Percentiles rank a stretch among this genome's conserved stretches.
Evolutionary conservation across 2,329 filamentous ascomycete species (phyloP).

Genomic region (Lasiodiplodia gonubiensis): DNA sequence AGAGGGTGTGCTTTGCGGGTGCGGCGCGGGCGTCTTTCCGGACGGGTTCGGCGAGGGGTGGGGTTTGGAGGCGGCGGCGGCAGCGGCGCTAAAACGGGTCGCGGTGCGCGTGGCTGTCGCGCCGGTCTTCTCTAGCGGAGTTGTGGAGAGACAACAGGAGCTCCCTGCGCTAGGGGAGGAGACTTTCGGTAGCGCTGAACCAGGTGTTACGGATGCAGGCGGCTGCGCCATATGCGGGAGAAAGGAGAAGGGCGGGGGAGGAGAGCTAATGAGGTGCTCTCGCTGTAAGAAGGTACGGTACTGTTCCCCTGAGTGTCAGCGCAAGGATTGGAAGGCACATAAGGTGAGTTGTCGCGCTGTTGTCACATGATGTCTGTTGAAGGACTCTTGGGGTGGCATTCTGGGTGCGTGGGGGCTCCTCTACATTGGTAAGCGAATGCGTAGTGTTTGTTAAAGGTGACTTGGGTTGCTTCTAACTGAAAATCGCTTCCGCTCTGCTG

Average conservation of each 20-base stretch:
- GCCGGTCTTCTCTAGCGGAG: conserved; percentile 40
- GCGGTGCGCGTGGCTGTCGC: conserved; percentile 41
- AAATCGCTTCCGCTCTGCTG: too few relatives aligned
- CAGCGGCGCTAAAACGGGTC: conserved; percentile 35
- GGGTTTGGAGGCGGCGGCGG: conserved; percentile 30
- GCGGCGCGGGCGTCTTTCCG: conserved; percentile 40
- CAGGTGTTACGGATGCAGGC: conserved; percentile 24
- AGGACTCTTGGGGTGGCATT: neutral
- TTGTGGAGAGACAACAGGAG: conserved; percentile 34
- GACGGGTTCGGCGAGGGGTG: conserved; percentile 30
- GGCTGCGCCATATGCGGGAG: conserved; percentile 32
- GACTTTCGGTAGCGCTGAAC: neutral
- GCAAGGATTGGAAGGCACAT: conserved; percentile 61
- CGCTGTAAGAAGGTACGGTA: conserved; percentile 56
- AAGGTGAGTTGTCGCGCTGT: conserved; percentile 32
- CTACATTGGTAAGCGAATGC: too few relatives aligned
- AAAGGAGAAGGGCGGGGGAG: conserved; percentile 30
- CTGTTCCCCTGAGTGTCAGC: conserved; percentile 61
- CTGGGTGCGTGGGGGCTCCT: too few relatives aligned
- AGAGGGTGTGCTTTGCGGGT: conserved; percentile 41
- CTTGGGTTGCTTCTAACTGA: too few relatives aligned
- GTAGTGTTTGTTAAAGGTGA: too few relatives aligned
- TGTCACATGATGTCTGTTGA: neutral
- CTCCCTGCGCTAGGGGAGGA: neutral
- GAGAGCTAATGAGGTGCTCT: conserved; percentile 52